Percentiles rank a stretch among this genome's conserved stretches.
Evolutionary conservation across 306 rosid genomes (phyloP).

Genomic region (Carpinus fangiana): DNA sequence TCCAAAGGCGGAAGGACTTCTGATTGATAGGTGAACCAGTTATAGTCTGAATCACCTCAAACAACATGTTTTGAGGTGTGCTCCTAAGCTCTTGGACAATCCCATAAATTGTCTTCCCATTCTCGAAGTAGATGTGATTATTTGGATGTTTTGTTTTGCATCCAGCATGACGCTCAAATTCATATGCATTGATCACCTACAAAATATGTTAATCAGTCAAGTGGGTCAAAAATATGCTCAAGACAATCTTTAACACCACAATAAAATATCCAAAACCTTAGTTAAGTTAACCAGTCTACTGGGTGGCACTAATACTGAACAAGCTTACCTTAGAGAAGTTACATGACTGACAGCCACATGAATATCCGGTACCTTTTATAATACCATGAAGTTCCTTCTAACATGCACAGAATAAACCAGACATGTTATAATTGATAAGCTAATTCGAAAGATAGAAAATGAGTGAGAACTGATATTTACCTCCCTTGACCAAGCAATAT

Average conservation of each 20-base stretch:
- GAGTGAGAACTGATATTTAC: constrained; percentile 51
- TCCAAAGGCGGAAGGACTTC: constrained; percentile 72
- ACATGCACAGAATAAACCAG: constrained; percentile 47
- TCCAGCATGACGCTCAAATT: constrained; percentile 82
- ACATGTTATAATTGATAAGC: constrained; percentile 48
- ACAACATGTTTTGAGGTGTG: constrained; percentile 68
- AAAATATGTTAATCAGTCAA: constrained; percentile 19
- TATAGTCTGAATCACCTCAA: constrained; percentile 72
- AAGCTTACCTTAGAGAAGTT: constrained; percentile 65
- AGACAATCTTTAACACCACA: constrained; percentile 2
- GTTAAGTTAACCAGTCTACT: constrained; percentile 11
- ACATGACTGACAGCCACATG: constrained; percentile 67
- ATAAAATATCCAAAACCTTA: not conserved
- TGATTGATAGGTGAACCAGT: constrained; percentile 78
- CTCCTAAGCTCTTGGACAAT: constrained; percentile 81
- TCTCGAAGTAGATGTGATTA: constrained; percentile 80
- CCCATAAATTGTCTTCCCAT: constrained; percentile 82
- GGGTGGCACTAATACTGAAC: not conserved
- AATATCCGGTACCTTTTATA: constrained; percentile 73
- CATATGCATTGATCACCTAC: constrained; percentile 73
- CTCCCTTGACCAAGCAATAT: constrained; percentile 81
- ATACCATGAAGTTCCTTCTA: constrained; percentile 78
- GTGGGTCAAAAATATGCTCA: constrained; percentile 12
- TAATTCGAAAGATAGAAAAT: constrained; percentile 39
- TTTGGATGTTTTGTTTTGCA: constrained; percentile 89